Base-by-base conservation (phyloP, 2,329 filamentous ascomycete species). In the Alternaria brassicicola region DNA sequence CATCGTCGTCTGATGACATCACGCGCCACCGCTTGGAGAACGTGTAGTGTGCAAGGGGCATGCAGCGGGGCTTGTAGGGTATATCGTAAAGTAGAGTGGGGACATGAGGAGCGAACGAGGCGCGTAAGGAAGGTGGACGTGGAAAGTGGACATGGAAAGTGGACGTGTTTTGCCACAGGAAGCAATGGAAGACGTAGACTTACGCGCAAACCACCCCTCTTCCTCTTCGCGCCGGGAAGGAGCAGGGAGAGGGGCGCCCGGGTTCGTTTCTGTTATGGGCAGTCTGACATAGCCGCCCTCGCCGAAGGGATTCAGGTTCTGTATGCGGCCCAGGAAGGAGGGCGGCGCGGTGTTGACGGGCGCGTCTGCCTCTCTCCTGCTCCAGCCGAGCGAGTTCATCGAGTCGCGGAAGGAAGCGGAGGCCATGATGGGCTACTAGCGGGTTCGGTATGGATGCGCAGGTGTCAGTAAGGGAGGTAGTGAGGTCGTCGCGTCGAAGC, bases 341-440 rank as follows among this genome's bases (percentile, higher is more conserved):
- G 86, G 88, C 72, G 88, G 86, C 68, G 88, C 83, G 46, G 89
- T 95, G 78, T 86, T 90, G 71, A 90, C 88, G 64, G 92, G 88
- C 53, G 90, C 82, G 72, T 96, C 91, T 65, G 86, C 78, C 57
- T 93, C 89, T 73, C 94, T 88, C 69, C 94, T 90, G 73, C 92
- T 92, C 95, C 95, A 98, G 61, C 95, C 95, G 72, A 98, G 81
- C 59, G 92, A 95, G 83, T 92, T 96, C 84, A 98, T 93, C 21
- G 92, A 96, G 79, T 97, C 92, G 76, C 93, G 88, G 79, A 99
- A 98, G 45, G 92, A 91, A 67, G 88, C 84, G 66, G 93, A 94
- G 61, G 93, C 90, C 93, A 97, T 97, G 6, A 4, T 30, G 28
- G n/a, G n/a, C n/a, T n/a, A n/a, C n/a, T n/a, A n/a, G n/a, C n/a